Percentiles rank a stretch among this genome's conserved stretches.
Evolutionary conservation across 352 stramenopile genomes (phyloP).

Genomic region (Halophytophthora polymorphica): DNA sequence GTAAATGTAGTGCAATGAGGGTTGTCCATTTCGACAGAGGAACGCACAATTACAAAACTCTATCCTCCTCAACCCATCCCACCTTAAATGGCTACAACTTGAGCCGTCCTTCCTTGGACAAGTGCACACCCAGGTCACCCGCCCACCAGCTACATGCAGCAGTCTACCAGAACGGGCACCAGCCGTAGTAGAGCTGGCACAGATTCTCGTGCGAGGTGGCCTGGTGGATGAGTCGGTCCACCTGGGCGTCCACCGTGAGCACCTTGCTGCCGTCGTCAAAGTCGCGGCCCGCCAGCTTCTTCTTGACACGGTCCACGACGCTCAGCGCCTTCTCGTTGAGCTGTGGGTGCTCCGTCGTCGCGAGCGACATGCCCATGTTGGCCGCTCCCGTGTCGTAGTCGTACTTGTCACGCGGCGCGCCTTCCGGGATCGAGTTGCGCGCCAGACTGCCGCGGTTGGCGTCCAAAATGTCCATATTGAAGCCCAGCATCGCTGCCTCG

Average conservation of each 20-base stretch:
- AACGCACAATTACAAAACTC: too few relatives aligned
- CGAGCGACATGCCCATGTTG: slow-evolving; percentile 52
- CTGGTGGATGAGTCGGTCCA: slow-evolving; percentile 98
- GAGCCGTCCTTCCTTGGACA: too few relatives aligned
- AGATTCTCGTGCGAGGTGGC: slow-evolving; percentile 99
- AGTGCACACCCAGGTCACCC: too few relatives aligned
- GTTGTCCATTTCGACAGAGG: too few relatives aligned
- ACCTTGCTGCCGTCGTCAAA: slow-evolving; percentile 90
- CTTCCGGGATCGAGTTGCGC: slow-evolving; percentile 64
- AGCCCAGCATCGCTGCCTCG: slow-evolving; percentile 57
- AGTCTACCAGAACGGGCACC: slow-evolving; percentile 91
- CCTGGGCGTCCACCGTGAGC: slow-evolving; percentile 89
- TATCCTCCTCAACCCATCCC: too few relatives aligned
- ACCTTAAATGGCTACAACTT: too few relatives aligned
- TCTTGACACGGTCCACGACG: slow-evolving; percentile 98
- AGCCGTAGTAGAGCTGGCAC: slow-evolving; percentile 98
- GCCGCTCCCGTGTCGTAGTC: slow-evolving; percentile 35
- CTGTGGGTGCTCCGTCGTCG: slow-evolving; percentile 65
- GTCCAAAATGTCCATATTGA: slow-evolving; percentile 60
- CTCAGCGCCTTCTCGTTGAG: slow-evolving; percentile 91
- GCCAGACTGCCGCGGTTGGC: slow-evolving; percentile 17
- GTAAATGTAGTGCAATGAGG: too few relatives aligned
- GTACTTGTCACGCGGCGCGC: slow-evolving; percentile 39
- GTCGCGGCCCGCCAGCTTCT: slow-evolving; percentile 98
- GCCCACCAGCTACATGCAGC: background rate